These are phyloP conservation scores for Leavenworthia alabamica DNA, from an alignment of 345 rosid species.

Conservation along the genomic window DNA sequence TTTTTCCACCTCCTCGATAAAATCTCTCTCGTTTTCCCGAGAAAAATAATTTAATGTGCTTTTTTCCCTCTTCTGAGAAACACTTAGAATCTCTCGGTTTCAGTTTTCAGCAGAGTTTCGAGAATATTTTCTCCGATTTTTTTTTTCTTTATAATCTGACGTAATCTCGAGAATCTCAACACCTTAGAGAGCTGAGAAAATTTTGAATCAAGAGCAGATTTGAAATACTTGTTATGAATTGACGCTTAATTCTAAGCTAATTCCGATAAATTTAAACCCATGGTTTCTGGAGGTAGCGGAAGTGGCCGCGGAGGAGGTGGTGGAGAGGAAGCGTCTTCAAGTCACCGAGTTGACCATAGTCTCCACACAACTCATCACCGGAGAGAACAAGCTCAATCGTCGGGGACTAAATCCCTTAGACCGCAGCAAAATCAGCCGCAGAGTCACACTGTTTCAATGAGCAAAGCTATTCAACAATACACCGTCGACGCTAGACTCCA, in stretches of 20 bases:
- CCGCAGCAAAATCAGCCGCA: neutral
- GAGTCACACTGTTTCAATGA: slow-evolving; percentile 35
- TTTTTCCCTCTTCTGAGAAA: too few relatives aligned
- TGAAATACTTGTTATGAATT: neutral
- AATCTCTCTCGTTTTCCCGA: slow-evolving; percentile 10
- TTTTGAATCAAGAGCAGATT: slow-evolving; percentile 7
- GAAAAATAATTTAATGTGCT: neutral
- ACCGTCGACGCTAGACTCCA: slow-evolving; percentile 86
- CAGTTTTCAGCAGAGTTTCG: slow-evolving; percentile 7
- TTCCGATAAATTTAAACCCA: neutral
- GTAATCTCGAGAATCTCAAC: slow-evolving; percentile 3
- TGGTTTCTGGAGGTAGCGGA: neutral
- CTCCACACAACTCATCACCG: neutral
- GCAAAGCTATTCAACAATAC: slow-evolving; percentile 92
- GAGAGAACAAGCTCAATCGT: slow-evolving; percentile 36
- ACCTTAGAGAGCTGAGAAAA: neutral
- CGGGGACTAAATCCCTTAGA: slow-evolving; percentile 42
- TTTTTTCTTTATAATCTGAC: neutral
- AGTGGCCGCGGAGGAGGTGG: neutral
- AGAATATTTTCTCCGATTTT: neutral
- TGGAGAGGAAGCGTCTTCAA: neutral
- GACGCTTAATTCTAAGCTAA: neutral
- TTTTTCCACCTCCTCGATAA: neutral
- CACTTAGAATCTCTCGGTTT: slow-evolving; percentile 14
- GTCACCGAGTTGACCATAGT: neutral